These are phyloP conservation scores for Solanum tarapatanum DNA, from an alignment of 257 asterid genomes.

Conservation along the genomic window DNA sequence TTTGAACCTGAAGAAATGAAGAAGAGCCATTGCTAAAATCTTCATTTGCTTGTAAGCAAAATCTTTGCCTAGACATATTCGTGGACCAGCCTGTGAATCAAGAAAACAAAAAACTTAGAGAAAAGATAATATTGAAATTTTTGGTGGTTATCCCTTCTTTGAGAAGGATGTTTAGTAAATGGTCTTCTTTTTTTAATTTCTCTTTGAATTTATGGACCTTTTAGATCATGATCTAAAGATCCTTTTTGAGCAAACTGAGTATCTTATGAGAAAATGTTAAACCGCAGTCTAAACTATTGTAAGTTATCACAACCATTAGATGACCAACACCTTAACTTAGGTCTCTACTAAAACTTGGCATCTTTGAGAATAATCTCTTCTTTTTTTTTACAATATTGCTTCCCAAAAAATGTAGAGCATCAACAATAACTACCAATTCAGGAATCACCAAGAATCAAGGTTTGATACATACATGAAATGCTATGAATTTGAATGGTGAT, in stretches of 20 bases:
- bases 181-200: not conserved
- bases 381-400: not conserved
- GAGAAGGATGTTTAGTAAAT: not conserved
- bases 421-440: not conserved
- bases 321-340: not conserved
- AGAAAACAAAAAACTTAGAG: not conserved
- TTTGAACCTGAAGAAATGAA: constrained; percentile 42
- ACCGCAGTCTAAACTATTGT: not conserved
- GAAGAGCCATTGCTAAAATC: constrained; percentile 39
- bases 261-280: not conserved
- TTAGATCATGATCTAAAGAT: not conserved
- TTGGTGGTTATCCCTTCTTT: not conserved
- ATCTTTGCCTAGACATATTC: constrained; percentile 53
- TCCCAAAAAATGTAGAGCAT: not conserved
- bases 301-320: not conserved
- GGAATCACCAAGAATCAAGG: not conserved
- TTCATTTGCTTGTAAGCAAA: constrained; percentile 71
- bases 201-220: not conserved
- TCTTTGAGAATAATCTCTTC: not conserved
- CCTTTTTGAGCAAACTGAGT: not conserved
- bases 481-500: constrained; percentile 62
- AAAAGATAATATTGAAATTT: not conserved
- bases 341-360: not conserved
- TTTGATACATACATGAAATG: constrained; percentile 35
- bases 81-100: constrained; percentile 53